Percentiles rank a stretch among this genome's conserved stretches.
phyloP scores from a whole-genome alignment of 768 basidiomycete genomes.

The Collybia sp. region DNA sequence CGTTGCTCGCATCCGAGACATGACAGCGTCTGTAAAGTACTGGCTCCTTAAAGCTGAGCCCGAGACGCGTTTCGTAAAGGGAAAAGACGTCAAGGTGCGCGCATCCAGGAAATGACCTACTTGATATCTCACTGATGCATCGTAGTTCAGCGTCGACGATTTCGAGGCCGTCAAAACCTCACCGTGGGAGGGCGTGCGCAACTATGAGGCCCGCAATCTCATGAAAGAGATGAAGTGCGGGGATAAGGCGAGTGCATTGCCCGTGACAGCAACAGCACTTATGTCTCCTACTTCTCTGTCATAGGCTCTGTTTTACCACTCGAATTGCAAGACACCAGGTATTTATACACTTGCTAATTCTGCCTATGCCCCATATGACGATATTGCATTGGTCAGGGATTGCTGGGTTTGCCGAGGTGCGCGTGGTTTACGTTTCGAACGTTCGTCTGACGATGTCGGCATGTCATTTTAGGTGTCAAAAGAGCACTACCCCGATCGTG shows the following conservation, averaged over 20 bases:
- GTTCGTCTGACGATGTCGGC: conserved; percentile 2
- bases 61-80: conserved; percentile 78
- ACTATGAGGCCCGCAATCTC: conserved; percentile 76
- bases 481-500: conserved; percentile 89
- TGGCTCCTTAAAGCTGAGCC: conserved; percentile 91
- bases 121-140: neutral
- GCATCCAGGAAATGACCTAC: neutral
- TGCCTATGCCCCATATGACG: conserved; percentile 1
- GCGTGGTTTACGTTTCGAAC: conserved; percentile 5
- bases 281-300: neutral
- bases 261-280: neutral
- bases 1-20: neutral
- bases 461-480: conserved; percentile 57
- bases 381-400: conserved; percentile 42
- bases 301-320: conserved; percentile 83
- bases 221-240: conserved; percentile 79
- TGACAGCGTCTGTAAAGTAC: conserved; percentile 17
- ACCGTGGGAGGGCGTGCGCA: conserved; percentile 86
- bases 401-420: conserved; percentile 77
- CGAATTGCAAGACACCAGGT: conserved; percentile 84
- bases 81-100: conserved; percentile 77
- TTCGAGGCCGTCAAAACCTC: conserved; percentile 69
- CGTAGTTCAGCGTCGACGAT: conserved; percentile 82
- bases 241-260: conserved; percentile 51
- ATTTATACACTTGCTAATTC: conserved; percentile 7